phyloP scores from a whole-genome alignment of 345 rosid genomes.

The Arabidopsis arenosa region DNA sequence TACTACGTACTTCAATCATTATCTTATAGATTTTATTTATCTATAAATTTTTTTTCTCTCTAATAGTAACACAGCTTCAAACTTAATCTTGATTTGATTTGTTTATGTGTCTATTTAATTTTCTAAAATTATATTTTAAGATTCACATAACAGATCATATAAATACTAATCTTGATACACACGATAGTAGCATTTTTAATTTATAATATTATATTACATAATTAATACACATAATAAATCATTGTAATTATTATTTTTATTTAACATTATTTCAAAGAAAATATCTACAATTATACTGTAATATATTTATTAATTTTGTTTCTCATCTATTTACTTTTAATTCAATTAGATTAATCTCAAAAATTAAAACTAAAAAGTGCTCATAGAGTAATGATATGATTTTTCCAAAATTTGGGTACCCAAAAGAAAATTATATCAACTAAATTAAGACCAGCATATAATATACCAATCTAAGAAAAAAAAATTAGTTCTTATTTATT shows the following conservation, averaged over 20 bases:
- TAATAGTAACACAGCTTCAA: constrained; percentile 3
- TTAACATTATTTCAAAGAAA: neutral
- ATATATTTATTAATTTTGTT: neutral
- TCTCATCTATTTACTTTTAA: neutral
- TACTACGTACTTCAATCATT: neutral
- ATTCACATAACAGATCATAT: neutral
- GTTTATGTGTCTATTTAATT: neutral
- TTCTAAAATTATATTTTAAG: neutral
- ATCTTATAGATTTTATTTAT: neutral
- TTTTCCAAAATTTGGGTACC: neutral
- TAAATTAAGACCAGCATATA: too few species aligned
- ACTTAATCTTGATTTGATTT: neutral
- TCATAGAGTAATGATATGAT: neutral
- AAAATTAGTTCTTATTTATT: too few species aligned
- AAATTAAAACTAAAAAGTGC: neutral
- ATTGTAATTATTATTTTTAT: neutral
- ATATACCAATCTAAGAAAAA: too few species aligned
- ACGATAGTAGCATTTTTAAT: neutral
- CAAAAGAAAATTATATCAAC: too few species aligned
- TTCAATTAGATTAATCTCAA: neutral
- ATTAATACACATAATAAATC: neutral
- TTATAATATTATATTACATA: neutral
- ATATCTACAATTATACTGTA: neutral
- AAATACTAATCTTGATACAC: neutral
- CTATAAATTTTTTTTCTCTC: too few species aligned